Evolutionary conservation across 2,329 filamentous ascomycete species (phyloP).

Genomic region (Stagonosporopsis rhizophila): DNA sequence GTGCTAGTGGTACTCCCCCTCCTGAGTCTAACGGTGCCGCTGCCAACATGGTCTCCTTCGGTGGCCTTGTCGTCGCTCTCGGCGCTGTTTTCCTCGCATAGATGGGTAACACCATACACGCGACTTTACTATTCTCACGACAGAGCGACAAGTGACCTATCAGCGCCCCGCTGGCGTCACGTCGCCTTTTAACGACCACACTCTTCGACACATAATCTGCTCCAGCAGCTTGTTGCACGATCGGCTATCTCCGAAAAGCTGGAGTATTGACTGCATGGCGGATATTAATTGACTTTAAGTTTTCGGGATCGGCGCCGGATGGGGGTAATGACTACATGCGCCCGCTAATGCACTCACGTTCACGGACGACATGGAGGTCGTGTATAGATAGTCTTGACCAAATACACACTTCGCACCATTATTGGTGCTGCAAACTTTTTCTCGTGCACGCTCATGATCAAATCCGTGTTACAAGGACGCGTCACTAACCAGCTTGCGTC

Average conservation of each 20-base stretch:
- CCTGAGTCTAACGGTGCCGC: conserved; percentile 36
- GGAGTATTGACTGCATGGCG: conserved; percentile 20
- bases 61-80: conserved; percentile 37
- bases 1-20: conserved; percentile 19
- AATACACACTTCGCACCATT: conserved; percentile 10
- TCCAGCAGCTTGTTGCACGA: conserved; percentile 20
- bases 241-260: conserved; percentile 21
- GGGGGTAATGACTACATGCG: conserved; percentile 21
- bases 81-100: conserved; percentile 42
- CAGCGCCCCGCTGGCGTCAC: background rate
- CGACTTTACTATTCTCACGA: conserved; percentile 17
- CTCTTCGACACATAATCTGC: conserved; percentile 20
- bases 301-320: conserved; percentile 6
- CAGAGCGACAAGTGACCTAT: conserved; percentile 2
- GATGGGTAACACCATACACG: background rate
- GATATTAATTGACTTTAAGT: conserved; percentile 15
- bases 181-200: conserved; percentile 19
- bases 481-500: no score
- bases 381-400: conserved; percentile 31
- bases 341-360: conserved; percentile 22
- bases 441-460: background rate
- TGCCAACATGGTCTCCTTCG: conserved; percentile 40
- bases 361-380: conserved; percentile 20
- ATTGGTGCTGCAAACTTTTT: background rate
- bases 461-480: background rate